Conservation (phyloP, 805 yeast genomes). For the Metschnikowia similis region DNA sequence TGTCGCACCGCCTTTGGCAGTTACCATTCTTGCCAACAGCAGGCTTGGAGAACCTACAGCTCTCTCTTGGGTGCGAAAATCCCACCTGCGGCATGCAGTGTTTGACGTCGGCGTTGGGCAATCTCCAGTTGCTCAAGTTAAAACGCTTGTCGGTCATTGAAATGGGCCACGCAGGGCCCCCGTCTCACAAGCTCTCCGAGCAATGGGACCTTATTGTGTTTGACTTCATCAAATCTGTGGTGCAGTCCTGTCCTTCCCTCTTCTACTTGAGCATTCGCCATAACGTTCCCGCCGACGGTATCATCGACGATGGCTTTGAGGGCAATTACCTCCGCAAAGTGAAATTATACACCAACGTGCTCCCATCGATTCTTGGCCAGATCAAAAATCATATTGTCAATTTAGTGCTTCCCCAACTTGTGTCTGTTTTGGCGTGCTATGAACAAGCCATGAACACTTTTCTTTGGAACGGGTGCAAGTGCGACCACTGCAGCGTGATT, state of each 20-base stretch:
- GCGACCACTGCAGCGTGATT: slow-evolving; percentile 49
- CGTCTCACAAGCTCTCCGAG: slow-evolving; percentile 36
- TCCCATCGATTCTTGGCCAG: slow-evolving; percentile 38
- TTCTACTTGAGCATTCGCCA: slow-evolving; percentile 50
- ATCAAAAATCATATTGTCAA: slow-evolving; percentile 31
- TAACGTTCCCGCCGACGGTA: slow-evolving; percentile 46
- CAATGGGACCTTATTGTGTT: slow-evolving; percentile 51
- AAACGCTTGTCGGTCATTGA: slow-evolving; percentile 35
- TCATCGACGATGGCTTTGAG: slow-evolving; percentile 59
- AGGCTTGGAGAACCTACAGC: slow-evolving; percentile 29
- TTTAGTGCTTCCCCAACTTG: slow-evolving; percentile 54
- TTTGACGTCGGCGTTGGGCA: slow-evolving; percentile 36
- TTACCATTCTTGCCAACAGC: slow-evolving; percentile 19
- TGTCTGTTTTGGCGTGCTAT: slow-evolving; percentile 60
- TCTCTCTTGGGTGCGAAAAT: slow-evolving; percentile 52
- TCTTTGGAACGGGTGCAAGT: slow-evolving; percentile 75
- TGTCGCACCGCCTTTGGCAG: slow-evolving; percentile 14
- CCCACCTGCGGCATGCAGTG: slow-evolving; percentile 41
- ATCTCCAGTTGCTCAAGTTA: slow-evolving; percentile 26
- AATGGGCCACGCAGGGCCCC: slow-evolving; percentile 29
- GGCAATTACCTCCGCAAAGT: slow-evolving; percentile 66
- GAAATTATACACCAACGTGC: slow-evolving; percentile 42
- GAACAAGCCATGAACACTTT: slow-evolving; percentile 67
- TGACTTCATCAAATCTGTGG: slow-evolving; percentile 20
- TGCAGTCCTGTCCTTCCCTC: slow-evolving; percentile 23